These are phyloP conservation scores for Paxillus rubicundulus DNA, from an alignment of 768 basidiomycete genomes.

Conservation along the genomic window DNA sequence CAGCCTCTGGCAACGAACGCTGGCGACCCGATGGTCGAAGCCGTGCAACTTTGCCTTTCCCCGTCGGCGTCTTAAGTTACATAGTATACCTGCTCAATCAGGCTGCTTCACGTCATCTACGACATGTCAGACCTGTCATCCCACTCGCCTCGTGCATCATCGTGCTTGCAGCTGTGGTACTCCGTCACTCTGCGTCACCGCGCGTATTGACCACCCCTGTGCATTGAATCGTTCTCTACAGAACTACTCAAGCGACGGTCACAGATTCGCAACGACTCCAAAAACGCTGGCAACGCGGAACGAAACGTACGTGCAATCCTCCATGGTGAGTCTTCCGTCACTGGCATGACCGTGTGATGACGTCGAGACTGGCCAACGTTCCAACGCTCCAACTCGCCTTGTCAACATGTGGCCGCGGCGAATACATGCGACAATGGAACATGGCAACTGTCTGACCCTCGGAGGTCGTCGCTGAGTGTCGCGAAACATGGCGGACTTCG, in stretches of 20 bases:
- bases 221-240: too few species aligned
- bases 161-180: too few species aligned
- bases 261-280: background rate
- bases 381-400: background rate
- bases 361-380: background rate
- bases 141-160: too few species aligned
- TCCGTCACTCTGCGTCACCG: too few species aligned
- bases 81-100: too few species aligned
- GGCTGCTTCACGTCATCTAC: too few species aligned
- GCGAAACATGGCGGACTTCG: background rate
- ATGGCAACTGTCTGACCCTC: constrained; percentile 13
- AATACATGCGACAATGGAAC: constrained; percentile 1
- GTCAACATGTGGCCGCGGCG: constrained; percentile 19
- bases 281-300: background rate
- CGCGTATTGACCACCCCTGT: too few species aligned
- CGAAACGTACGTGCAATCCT: background rate
- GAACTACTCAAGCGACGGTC: background rate
- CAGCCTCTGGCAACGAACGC: too few species aligned
- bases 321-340: background rate
- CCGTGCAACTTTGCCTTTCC: too few species aligned
- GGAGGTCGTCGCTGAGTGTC: constrained; percentile 3
- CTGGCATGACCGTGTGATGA: background rate
- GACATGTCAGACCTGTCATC: too few species aligned
- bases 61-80: too few species aligned
- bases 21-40: too few species aligned